phyloP scores from a whole-genome alignment of 2,329 filamentous ascomycete genomes.

The Elsinoe australis region DNA sequence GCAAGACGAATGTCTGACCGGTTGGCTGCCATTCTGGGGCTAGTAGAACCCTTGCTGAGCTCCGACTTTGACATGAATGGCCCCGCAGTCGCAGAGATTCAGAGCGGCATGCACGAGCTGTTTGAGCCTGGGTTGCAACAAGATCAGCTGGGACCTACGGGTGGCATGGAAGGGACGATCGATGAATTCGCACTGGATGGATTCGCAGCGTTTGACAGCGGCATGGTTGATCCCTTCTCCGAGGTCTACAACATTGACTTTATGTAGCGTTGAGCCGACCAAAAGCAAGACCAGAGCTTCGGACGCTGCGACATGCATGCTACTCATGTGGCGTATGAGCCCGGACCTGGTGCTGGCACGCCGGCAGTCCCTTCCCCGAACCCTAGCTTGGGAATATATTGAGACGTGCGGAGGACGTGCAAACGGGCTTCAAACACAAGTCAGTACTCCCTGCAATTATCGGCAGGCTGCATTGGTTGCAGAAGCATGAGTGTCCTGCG shows the following conservation, averaged over 20 bases:
- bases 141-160: background rate
- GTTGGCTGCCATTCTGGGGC: background rate
- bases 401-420: background rate
- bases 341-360: background rate
- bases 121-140: constrained; percentile 1
- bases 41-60: constrained; percentile 2
- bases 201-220: background rate
- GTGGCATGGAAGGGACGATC: background rate
- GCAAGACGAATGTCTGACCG: constrained; percentile 8
- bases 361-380: background rate
- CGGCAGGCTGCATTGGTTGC: too few relatives aligned
- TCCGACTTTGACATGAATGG: background rate
- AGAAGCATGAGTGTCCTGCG: too few relatives aligned
- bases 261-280: background rate
- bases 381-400: background rate
- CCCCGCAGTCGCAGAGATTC: background rate
- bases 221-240: background rate
- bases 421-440: background rate
- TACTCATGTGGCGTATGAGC: background rate
- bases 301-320: background rate
- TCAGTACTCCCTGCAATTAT: background rate
- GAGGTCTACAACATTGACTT: constrained; percentile 8
- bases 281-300: background rate
- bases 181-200: background rate
- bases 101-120: constrained; percentile 3